These are phyloP conservation scores for Sphaceloma murrayae DNA, from an alignment of 2,329 filamentous ascomycete species.

Conservation along the genomic window DNA sequence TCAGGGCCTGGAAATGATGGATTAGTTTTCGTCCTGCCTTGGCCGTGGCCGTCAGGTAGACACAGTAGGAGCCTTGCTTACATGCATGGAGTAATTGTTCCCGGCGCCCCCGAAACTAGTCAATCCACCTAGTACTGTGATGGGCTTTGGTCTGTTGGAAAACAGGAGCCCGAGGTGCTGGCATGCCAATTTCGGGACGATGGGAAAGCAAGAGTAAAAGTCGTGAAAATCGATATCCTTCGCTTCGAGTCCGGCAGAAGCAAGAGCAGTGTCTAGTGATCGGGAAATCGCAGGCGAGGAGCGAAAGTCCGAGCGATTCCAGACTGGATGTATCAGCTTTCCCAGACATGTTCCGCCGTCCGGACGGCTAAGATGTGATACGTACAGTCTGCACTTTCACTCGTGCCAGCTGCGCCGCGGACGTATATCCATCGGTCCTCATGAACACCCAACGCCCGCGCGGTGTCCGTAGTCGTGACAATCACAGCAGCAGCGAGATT, in stretches of 20 bases:
- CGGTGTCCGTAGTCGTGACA: constrained; percentile 49
- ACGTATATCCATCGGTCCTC: constrained; percentile 53
- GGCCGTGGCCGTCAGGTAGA: no score
- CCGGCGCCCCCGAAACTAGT: constrained; percentile 62
- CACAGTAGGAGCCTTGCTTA: constrained; percentile 24
- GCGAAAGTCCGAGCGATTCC: constrained; percentile 51
- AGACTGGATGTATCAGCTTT: constrained; percentile 40
- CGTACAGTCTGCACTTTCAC: constrained; percentile 48
- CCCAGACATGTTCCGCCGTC: no score
- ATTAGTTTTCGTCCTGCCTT: no score
- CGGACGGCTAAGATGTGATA: constrained; percentile 1
- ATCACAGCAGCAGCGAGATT: constrained; percentile 54
- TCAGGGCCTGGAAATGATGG: no score
- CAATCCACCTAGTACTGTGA: constrained; percentile 55
- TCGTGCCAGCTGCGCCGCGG: constrained; percentile 53
- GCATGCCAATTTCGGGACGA: constrained; percentile 58
- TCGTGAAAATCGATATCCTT: constrained; percentile 52
- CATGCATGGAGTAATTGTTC: constrained; percentile 63
- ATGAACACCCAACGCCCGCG: constrained; percentile 46
- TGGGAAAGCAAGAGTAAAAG: constrained; percentile 62
- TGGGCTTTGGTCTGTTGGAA: constrained; percentile 38
- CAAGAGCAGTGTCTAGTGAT: constrained; percentile 47
- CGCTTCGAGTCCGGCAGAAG: constrained; percentile 38
- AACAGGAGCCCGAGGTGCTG: constrained; percentile 49
- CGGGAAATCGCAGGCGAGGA: constrained; percentile 49